These are phyloP conservation scores for Penicillium psychrosexuale DNA, from an alignment of 2,329 filamentous ascomycete genomes.

Conservation along the genomic window DNA sequence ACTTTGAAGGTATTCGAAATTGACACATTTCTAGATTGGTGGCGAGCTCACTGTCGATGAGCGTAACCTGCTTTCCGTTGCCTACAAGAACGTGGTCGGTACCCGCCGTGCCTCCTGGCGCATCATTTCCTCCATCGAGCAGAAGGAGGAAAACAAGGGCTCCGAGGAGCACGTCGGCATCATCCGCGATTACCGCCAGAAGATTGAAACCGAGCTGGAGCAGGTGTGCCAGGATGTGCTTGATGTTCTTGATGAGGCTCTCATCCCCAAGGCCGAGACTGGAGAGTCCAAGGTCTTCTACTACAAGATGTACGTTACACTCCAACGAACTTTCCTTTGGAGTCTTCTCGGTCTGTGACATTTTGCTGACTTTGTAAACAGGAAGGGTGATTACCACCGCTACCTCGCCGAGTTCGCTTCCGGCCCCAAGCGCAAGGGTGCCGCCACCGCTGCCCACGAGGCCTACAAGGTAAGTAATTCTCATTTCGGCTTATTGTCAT, in stretches of 20 bases:
- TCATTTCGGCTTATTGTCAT: background rate
- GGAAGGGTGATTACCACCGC: slow-evolving; percentile 99
- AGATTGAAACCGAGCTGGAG: slow-evolving; percentile 97
- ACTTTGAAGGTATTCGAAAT: slow-evolving; percentile 11
- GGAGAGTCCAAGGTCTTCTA: slow-evolving; percentile 99
- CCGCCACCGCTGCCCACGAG: slow-evolving; percentile 90
- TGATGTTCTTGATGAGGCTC: slow-evolving; percentile 84
- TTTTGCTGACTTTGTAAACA: slow-evolving; percentile 70
- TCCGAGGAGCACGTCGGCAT: slow-evolving; percentile 89
- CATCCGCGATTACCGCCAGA: slow-evolving; percentile 96
- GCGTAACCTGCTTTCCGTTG: slow-evolving; percentile 92
- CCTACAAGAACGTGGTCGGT: slow-evolving; percentile 99
- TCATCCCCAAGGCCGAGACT: slow-evolving; percentile 93
- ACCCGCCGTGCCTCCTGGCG: slow-evolving; percentile 98
- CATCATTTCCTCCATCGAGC: slow-evolving; percentile 99
- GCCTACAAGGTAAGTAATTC: slow-evolving; percentile 81
- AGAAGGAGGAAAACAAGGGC: slow-evolving; percentile 99
- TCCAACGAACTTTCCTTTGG: no score
- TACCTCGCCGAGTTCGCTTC: slow-evolving; percentile 96
- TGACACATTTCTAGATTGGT: slow-evolving; percentile 51
- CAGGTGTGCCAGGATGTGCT: slow-evolving; percentile 98
- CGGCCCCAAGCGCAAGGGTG: slow-evolving; percentile 92
- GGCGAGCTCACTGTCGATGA: slow-evolving; percentile 68
- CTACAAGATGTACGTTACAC: slow-evolving; percentile 83
- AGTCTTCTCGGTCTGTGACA: slow-evolving; percentile 55